Base-by-base conservation (phyloP, 2,329 filamentous ascomycete species). In the Cyphellophora europaea region DNA sequence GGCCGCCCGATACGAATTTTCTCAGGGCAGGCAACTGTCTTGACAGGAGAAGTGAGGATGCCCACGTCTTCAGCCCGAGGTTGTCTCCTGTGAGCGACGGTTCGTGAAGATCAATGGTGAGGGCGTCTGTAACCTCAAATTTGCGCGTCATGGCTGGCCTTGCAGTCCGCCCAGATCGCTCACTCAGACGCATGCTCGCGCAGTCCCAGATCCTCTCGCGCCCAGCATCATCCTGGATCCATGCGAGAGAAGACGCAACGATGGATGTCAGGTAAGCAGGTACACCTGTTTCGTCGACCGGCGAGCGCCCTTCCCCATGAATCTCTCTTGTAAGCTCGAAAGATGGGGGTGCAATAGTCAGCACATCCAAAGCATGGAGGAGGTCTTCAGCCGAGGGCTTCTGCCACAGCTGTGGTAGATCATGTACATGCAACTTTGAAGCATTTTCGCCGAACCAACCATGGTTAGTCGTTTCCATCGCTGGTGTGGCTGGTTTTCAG, bases 61-160 rank as follows among this genome's bases (percentile, higher is more conserved):
- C 85, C 91, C 91, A 96, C 0, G 91, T 98, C 59, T 98, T 96
- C 56, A 93, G 71, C 2, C 91, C 91, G 12, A 96, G 67, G 40
- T 84, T 82, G 57, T 95, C 89, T 5, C 82, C 82, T 0, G 85
- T 93, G 37, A 96, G 66, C 1, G 87, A 79, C 2, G 91, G 91
- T 55, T 98, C 91, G 37, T 85, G 73, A 25, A 98, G 76, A 21
- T 72, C 69, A 33, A 98, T 65, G 30, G 79, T 70, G 47, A 87
- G 69, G 2, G 63, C 56, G 16, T 55, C 50, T 19, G 53, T 54
- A 27, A 83, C 73, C 5, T 50, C 58, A 54, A 83, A 82, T 8
- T 61, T 63, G 27, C 79, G 67, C 30, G 67, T 72, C 47, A 82
- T 67, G 17, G 73, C 67, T 15, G 74, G 71, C 72, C 79, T 79